phyloP scores from a whole-genome alignment of 768 basidiomycete species.

The Suillus plorans region DNA sequence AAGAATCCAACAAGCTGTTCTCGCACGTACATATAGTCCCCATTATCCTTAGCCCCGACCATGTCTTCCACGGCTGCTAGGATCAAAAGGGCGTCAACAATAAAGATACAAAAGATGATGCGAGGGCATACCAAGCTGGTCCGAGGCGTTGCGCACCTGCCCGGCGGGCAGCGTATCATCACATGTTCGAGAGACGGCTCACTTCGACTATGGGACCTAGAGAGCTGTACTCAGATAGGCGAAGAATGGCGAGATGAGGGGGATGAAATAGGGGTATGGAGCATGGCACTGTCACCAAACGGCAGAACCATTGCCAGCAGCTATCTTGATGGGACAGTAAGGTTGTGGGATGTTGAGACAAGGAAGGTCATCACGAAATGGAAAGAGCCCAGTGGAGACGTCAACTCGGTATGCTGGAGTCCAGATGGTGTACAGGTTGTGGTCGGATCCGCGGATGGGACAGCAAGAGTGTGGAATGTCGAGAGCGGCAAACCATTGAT shows the following conservation, averaged over 20 bases:
- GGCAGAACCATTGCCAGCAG: background rate
- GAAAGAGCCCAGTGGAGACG: background rate
- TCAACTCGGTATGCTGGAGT: background rate
- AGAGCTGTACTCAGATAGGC: slow-evolving; percentile 26
- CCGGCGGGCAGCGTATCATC: slow-evolving; percentile 1
- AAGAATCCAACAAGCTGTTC: background rate
- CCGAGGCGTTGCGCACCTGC: background rate
- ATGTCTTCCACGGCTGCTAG: background rate
- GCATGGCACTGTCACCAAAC: background rate
- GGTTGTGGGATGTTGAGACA: background rate
- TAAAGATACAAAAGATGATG: background rate
- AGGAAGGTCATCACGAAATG: background rate
- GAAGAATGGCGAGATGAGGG: slow-evolving; percentile 10
- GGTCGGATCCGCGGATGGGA: slow-evolving; percentile 14
- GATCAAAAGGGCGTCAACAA: background rate
- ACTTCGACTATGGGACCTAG: slow-evolving; percentile 13
- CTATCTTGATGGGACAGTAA: slow-evolving; percentile 2
- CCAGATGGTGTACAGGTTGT: slow-evolving; percentile 13
- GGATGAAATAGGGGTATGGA: background rate
- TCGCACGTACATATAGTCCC: background rate
- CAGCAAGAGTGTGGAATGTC: slow-evolving; percentile 7
- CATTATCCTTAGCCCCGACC: background rate
- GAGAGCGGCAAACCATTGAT: background rate
- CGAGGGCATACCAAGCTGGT: background rate
- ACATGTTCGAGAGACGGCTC: slow-evolving; percentile 13